Percentiles rank a stretch among this genome's conserved stretches.
These are phyloP conservation scores for Jasminum sambac DNA, from an alignment of 257 asterid species.

Conservation along the genomic window DNA sequence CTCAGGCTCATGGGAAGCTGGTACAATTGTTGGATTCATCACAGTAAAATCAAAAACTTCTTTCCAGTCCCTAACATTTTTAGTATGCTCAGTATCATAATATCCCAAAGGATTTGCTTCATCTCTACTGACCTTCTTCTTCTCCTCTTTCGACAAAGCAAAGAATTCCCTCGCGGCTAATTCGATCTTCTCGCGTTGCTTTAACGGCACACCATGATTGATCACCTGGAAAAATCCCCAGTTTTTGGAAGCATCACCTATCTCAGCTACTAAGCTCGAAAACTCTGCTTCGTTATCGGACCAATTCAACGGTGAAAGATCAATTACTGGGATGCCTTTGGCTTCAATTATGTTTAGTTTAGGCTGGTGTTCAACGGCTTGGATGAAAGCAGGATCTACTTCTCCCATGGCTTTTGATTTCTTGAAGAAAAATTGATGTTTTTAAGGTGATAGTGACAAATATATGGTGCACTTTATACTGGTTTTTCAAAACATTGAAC, in stretches of 20 bases:
- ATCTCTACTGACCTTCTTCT: conserved; percentile 33
- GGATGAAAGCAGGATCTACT: conserved; percentile 42
- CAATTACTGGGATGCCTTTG: conserved; percentile 43
- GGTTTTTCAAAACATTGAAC: conserved; percentile 28
- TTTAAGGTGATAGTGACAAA: background rate
- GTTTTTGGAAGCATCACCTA: conserved; percentile 46
- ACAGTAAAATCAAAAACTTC: conserved; percentile 55
- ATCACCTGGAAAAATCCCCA: conserved; percentile 68
- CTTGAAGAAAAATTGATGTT: background rate
- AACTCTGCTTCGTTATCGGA: conserved; percentile 18
- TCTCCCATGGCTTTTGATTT: conserved; percentile 20
- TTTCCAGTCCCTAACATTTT: conserved; percentile 70
- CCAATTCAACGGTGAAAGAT: conserved; percentile 30
- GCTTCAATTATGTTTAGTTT: conserved; percentile 30
- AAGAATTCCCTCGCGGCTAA: conserved; percentile 34
- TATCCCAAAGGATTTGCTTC: conserved; percentile 47
- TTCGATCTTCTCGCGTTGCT: conserved; percentile 32
- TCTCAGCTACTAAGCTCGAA: conserved; percentile 24
- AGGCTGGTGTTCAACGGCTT: conserved; percentile 44
- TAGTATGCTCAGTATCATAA: conserved; percentile 58
- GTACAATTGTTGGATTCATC: conserved; percentile 23
- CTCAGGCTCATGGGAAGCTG: conserved; percentile 33
- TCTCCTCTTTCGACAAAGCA: conserved; percentile 37
- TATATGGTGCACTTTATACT: background rate
- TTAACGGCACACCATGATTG: conserved; percentile 43